A percentile compares a stretch with the other conserved stretches of the same genome.
Evolutionary conservation across 1,284 basidiomycete species (phyloP).

Genomic region (Trichosporon asahii): DNA sequence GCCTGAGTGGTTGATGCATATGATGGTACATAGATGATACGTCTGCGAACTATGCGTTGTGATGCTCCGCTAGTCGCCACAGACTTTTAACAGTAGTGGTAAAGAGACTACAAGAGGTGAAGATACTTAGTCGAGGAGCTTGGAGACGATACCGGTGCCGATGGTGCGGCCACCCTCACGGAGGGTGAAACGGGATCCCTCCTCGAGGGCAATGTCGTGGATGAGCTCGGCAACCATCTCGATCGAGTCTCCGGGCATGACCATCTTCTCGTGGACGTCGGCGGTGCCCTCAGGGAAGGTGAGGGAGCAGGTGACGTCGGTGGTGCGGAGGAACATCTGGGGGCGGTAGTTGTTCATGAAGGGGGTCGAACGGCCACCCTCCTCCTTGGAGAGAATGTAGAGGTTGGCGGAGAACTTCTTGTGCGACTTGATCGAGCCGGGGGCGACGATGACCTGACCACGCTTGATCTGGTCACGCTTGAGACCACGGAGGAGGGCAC

Average conservation of each 20-base stretch:
- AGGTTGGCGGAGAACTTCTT: slow-evolving; percentile 93
- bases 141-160: slow-evolving; percentile 58
- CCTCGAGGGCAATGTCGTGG: slow-evolving; percentile 86
- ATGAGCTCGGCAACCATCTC: slow-evolving; percentile 84
- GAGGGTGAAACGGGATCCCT: slow-evolving; percentile 92
- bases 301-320: slow-evolving; percentile 83
- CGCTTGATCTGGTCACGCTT: slow-evolving; percentile 95
- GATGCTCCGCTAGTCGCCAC: slow-evolving; percentile 6
- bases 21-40: slow-evolving; percentile 12
- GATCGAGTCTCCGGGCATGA: slow-evolving; percentile 98
- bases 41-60: neutral
- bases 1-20: slow-evolving; percentile 11
- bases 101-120: neutral
- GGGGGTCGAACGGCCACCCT: slow-evolving; percentile 96
- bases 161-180: slow-evolving; percentile 94
- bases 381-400: slow-evolving; percentile 94
- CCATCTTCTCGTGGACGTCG: slow-evolving; percentile 71
- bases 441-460: slow-evolving; percentile 85
- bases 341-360: slow-evolving; percentile 97
- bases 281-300: slow-evolving; percentile 76
- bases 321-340: slow-evolving; percentile 93
- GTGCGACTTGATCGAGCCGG: slow-evolving; percentile 88
- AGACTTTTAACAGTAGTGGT: slow-evolving; percentile 6
- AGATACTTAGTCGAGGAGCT: slow-evolving; percentile 10
- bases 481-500: slow-evolving; percentile 90